These are phyloP conservation scores for Plasmodium ovale DNA, from an alignment of 169 alveolate genomes.

Conservation along the genomic window DNA sequence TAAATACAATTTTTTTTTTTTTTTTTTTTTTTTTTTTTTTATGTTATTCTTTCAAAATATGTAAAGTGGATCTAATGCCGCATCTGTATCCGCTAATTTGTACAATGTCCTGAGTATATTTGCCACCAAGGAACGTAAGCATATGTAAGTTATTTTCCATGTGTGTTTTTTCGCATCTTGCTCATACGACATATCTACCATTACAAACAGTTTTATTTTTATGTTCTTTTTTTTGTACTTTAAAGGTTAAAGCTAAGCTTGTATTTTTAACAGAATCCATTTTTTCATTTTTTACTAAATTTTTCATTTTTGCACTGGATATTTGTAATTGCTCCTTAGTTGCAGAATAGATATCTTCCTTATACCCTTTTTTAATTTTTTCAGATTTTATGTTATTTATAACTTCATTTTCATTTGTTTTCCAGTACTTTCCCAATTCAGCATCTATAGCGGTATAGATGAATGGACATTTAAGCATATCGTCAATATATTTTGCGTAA, in stretches of 20 bases:
- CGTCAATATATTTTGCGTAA: constrained; percentile 59
- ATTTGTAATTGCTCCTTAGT: constrained; percentile 51
- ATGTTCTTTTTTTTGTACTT: constrained; percentile 56
- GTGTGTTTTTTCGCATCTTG: too few relatives aligned
- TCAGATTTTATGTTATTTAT: constrained; percentile 46
- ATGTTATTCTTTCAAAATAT: too few relatives aligned
- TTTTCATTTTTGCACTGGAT: constrained; percentile 46
- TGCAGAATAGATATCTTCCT: constrained; percentile 46
- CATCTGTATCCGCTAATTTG: too few relatives aligned
- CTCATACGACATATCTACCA: constrained; percentile 68
- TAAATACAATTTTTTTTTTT: too few relatives aligned
- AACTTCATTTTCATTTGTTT: constrained; percentile 55
- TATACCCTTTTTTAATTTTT: constrained; percentile 63
- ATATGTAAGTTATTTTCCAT: too few relatives aligned
- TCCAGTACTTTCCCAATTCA: constrained; percentile 70
- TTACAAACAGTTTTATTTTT: constrained; percentile 35
- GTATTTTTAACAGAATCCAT: not conserved
- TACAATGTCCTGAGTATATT: too few relatives aligned
- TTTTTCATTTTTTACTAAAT: constrained; percentile 15
- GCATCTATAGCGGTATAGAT: constrained; percentile 71
- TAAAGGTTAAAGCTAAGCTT: constrained; percentile 11
- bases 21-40: too few relatives aligned
- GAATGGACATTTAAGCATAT: constrained; percentile 35
- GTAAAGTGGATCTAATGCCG: too few relatives aligned
- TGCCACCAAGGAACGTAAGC: too few relatives aligned